Evolutionary conservation across 306 rosid genomes (phyloP).

Genomic region (Arachis hypogaea): DNA sequence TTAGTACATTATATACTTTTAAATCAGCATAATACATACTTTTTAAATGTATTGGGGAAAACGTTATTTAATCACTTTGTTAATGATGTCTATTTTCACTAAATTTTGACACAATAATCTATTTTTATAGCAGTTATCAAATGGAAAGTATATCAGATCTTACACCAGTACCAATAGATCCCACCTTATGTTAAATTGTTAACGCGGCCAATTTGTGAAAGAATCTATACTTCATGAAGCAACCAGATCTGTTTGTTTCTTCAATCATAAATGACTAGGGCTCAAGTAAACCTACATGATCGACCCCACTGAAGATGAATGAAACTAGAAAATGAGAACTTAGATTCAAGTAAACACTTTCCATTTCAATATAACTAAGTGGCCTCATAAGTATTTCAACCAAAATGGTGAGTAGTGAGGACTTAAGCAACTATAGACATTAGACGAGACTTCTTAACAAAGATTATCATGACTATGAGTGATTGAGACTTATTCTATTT

Average conservation of each 20-base stretch:
- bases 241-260: background rate
- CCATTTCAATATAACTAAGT: conserved; percentile 28
- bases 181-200: too few relatives aligned
- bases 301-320: conserved; percentile 1
- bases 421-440: conserved; percentile 25
- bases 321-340: conserved; percentile 30
- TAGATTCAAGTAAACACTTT: conserved; percentile 14
- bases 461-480: conserved; percentile 36
- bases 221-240: too few relatives aligned
- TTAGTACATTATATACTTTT: too few relatives aligned
- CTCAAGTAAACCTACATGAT: conserved; percentile 4
- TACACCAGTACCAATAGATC: too few relatives aligned
- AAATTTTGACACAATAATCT: too few relatives aligned
- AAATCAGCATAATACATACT: too few relatives aligned
- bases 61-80: too few relatives aligned
- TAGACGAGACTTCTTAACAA: conserved; percentile 25
- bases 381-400: conserved; percentile 16
- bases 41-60: too few relatives aligned
- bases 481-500: conserved; percentile 48
- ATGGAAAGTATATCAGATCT: too few relatives aligned
- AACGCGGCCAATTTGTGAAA: too few relatives aligned
- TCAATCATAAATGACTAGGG: background rate
- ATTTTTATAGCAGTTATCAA: too few relatives aligned
- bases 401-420: conserved; percentile 23
- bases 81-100: too few relatives aligned